These are phyloP conservation scores for Apostasia ramifera DNA, from an alignment of 106 monocot genomes.

Conservation along the genomic window DNA sequence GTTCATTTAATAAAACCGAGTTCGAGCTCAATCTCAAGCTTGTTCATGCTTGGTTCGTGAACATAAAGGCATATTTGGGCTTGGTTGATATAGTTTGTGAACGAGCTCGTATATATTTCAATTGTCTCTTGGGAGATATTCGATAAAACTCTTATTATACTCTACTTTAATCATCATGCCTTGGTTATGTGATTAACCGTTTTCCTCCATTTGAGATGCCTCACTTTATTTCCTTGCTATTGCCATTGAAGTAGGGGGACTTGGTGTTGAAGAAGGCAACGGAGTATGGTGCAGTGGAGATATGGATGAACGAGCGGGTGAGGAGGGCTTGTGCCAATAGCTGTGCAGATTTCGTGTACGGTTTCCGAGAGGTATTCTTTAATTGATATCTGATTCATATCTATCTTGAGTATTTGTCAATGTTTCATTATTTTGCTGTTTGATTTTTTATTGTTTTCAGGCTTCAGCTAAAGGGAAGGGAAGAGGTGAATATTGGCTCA, in stretches of 20 bases:
- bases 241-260: slow-evolving; percentile 47
- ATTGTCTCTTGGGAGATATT: too few species aligned
- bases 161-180: background rate
- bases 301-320: slow-evolving; percentile 97
- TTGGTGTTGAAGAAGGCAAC: slow-evolving; percentile 90
- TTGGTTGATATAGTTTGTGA: too few species aligned
- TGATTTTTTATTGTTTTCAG: slow-evolving; percentile 25
- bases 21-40: too few species aligned
- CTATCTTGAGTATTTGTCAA: background rate
- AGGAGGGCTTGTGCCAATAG: slow-evolving; percentile 75
- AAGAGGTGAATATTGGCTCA: slow-evolving; percentile 76
- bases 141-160: too few species aligned
- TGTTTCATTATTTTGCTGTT: slow-evolving; percentile 5
- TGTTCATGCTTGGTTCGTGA: too few species aligned
- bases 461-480: slow-evolving; percentile 73
- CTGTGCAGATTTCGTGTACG: slow-evolving; percentile 92
- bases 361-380: slow-evolving; percentile 73
- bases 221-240: background rate
- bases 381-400: background rate
- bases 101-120: too few species aligned
- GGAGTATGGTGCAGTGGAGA: slow-evolving; percentile 95
- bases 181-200: background rate
- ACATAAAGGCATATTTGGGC: too few species aligned
- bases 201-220: background rate
- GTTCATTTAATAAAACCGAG: too few species aligned